These are phyloP conservation scores for Vanderwaltozyma polyspora DNA, from an alignment of 805 yeast genomes.

Conservation along the genomic window DNA sequence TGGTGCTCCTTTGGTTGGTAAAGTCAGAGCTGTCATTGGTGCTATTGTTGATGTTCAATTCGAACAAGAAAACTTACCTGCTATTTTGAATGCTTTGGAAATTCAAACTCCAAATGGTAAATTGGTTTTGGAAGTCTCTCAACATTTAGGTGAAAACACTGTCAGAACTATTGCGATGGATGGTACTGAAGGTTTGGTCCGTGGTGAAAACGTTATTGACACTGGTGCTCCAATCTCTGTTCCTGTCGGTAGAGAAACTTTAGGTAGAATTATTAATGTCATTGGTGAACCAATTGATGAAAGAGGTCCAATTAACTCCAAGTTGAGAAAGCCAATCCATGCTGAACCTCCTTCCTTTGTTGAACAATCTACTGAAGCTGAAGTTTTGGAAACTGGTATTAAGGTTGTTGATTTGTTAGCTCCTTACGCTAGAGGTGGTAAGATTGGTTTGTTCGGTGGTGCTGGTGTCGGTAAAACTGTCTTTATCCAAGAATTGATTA, in stretches of 20 bases:
- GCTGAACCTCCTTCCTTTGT: conserved; percentile 94
- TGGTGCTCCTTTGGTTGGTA: conserved; percentile 62
- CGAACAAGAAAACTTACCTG: conserved; percentile 95
- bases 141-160: conserved; percentile 99
- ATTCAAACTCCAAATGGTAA: conserved; percentile 68
- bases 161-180: conserved; percentile 99
- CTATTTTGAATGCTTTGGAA: conserved; percentile 92
- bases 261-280: conserved; percentile 95
- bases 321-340: conserved; percentile 94
- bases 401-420: conserved; percentile 98
- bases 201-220: conserved; percentile 87
- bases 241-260: conserved; percentile 98
- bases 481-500: conserved; percentile 97
- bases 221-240: conserved; percentile 98
- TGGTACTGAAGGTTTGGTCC: conserved; percentile 99
- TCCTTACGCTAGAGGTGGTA: conserved; percentile 99
- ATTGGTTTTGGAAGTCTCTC: conserved; percentile 95
- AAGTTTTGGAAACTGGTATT: conserved; percentile 98
- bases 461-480: conserved; percentile 99
- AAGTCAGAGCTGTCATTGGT: conserved; percentile 96
- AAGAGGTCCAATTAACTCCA: conserved; percentile 95
- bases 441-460: conserved; percentile 99
- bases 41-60: conserved; percentile 99
- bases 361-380: conserved; percentile 96
- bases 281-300: conserved; percentile 99